Base-by-base conservation (phyloP, 352 stramenopile species). In the Phytophthora vignae region DNA sequence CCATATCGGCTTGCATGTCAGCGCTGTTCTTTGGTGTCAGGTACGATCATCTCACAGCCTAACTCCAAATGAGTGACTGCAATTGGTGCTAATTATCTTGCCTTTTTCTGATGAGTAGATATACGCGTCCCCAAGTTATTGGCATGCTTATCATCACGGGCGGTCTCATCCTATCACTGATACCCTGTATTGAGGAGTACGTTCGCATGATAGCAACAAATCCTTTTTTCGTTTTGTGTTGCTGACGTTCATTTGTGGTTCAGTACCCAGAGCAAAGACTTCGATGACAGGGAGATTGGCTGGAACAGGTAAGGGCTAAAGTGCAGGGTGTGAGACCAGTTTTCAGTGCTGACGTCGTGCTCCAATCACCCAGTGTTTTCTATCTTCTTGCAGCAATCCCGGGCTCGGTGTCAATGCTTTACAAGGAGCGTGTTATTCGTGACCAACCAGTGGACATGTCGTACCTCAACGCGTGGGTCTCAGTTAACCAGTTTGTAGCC, bases 391-490 rank as follows among this genome's bases (percentile, higher is more conserved):
- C 90, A 17, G 87, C 89, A 8, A 70, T 97, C 12, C 90, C 89
- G 9, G 88, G 87, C 2, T 78, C 90, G 0, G 46, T 95, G n/a
- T 96, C 88, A 11, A 94, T 95, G 82, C 69, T 96, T 44, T 96
- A 96, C 74, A 96, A 96, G 56, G 90, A 96, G 60, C 85, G 79
- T 10, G 70, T 84, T 12, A 94, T 96, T 67, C 83, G 85, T 27
- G 79, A 93, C 53, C 87, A 94, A 55, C 90, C 90, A 31, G 92
- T 96, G 83, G 86, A 96, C 62, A 92, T 95, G 77, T 83, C 88
- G 36, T 96, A 96, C 60, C 73, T 96, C 25, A 96, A 96, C 46
- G 89, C 90, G 0, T 96, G 90, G 90, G 88, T 96, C 21, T 83
- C 87, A 1, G 83, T 96, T 4, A 94, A 94, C 64, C 88, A 96